A percentile compares a stretch with the other conserved stretches of the same genome.
Evolutionary conservation across 441 rosid species (phyloP).

Genomic region (Dalechampia spathulata): DNA sequence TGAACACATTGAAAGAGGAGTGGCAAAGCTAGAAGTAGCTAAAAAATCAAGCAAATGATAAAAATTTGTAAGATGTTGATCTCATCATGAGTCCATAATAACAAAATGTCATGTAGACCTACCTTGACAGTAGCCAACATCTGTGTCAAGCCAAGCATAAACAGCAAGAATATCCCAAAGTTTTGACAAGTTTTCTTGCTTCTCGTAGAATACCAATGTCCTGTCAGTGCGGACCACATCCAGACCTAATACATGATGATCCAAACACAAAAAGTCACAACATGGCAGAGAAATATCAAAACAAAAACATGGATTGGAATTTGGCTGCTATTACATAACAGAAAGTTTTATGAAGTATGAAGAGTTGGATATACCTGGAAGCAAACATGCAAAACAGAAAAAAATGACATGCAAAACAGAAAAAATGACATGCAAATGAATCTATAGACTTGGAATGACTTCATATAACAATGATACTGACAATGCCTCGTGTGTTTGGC

Average conservation of each 20-base stretch:
- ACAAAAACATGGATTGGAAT: too few relatives aligned
- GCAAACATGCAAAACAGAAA: too few relatives aligned
- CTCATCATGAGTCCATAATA: too few relatives aligned
- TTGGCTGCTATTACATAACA: too few relatives aligned
- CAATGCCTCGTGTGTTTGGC: too few relatives aligned
- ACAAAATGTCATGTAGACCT: background rate
- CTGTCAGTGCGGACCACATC: slow-evolving; percentile 94
- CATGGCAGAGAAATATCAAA: too few relatives aligned
- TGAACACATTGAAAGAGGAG: background rate
- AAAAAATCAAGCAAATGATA: background rate
- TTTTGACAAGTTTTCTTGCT: slow-evolving; percentile 77
- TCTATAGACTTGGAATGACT: too few relatives aligned
- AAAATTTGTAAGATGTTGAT: too few relatives aligned
- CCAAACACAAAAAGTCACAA: slow-evolving; percentile 7
- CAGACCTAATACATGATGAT: slow-evolving; percentile 47
- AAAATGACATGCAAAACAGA: too few relatives aligned
- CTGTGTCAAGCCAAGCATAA: slow-evolving; percentile 88
- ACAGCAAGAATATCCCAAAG: slow-evolving; percentile 93
- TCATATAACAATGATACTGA: too few relatives aligned
- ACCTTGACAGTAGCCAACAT: slow-evolving; percentile 98
- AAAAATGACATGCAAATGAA: too few relatives aligned
- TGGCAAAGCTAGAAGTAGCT: background rate
- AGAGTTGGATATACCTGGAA: background rate
- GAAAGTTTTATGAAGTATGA: background rate
- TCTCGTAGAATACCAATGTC: slow-evolving; percentile 77